Evolutionary conservation across 441 rosid genomes (phyloP).

Genomic region (Raphanus hybrid): DNA sequence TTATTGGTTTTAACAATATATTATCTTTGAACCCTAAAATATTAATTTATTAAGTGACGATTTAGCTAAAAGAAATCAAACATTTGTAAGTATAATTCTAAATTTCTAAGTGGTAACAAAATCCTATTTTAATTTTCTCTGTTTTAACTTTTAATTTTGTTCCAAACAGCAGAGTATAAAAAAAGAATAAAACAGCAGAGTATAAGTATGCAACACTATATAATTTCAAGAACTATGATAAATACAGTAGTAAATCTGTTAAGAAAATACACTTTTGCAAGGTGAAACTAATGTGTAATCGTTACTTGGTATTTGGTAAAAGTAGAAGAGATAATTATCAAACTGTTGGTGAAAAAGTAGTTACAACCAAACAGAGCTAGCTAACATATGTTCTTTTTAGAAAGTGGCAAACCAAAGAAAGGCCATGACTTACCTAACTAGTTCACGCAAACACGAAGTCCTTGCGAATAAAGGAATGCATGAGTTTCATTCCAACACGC

Average conservation of each 20-base stretch:
- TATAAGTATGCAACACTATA: not conserved
- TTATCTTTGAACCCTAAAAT: not conserved
- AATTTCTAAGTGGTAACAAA: not conserved
- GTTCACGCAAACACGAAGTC: slow-evolving; percentile 2
- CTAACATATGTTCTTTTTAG: not conserved
- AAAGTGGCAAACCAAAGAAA: not conserved
- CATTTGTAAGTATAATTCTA: not conserved
- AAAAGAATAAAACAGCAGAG: not conserved
- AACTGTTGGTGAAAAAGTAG: not conserved
- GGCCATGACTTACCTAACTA: slow-evolving; percentile 13
- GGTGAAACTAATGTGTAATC: not conserved
- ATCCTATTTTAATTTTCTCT: not conserved
- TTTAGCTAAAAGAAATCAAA: not conserved
- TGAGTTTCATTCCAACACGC: not conserved
- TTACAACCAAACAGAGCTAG: not conserved
- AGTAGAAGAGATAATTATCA: not conserved
- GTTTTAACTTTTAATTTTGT: not conserved
- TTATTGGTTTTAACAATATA: not conserved
- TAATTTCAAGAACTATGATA: not conserved
- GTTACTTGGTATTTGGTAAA: not conserved
- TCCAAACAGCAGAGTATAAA: not conserved
- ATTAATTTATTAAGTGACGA: not conserved
- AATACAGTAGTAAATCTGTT: not conserved
- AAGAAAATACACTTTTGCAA: not conserved
- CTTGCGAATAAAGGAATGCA: not conserved